phyloP scores from a whole-genome alignment of 2,329 filamentous ascomycete species.

The Aspergillus japonicus region DNA sequence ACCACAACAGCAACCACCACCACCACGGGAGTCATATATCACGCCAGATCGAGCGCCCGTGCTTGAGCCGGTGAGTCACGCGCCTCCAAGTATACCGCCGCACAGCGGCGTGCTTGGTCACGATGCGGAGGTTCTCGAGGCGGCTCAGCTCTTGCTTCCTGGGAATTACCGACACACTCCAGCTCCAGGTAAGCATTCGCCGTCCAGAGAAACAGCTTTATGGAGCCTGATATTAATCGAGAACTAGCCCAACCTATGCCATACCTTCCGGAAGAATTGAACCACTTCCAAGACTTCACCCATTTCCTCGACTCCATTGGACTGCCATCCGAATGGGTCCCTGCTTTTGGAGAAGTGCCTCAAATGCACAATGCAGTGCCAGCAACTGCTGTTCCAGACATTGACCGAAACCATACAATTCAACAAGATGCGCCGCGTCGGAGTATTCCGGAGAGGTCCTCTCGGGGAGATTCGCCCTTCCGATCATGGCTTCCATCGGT shows the following conservation, averaged over 20 bases:
- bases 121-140: slow-evolving; percentile 41
- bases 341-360: slow-evolving; percentile 25
- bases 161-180: slow-evolving; percentile 28
- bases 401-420: slow-evolving; percentile 18
- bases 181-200: slow-evolving; percentile 7
- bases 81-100: slow-evolving; percentile 12
- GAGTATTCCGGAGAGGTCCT: slow-evolving; percentile 24
- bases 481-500: slow-evolving; percentile 36
- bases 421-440: slow-evolving; percentile 21
- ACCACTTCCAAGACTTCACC: slow-evolving; percentile 38
- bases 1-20: slow-evolving; percentile 7
- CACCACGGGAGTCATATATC: slow-evolving; percentile 28
- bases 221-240: neutral
- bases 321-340: slow-evolving; percentile 36
- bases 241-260: slow-evolving; percentile 27
- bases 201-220: neutral
- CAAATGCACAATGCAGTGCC: slow-evolving; percentile 26
- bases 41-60: slow-evolving; percentile 23
- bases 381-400: slow-evolving; percentile 24
- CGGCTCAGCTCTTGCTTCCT: slow-evolving; percentile 34
- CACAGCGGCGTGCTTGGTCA: slow-evolving; percentile 27
- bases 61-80: slow-evolving; percentile 17
- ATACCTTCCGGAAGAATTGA: slow-evolving; percentile 34
- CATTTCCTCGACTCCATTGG: slow-evolving; percentile 37
- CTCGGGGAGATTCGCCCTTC: slow-evolving; percentile 34